Base-by-base conservation (phyloP, 768 basidiomycete genomes). In the Pholiota molesta region DNA sequence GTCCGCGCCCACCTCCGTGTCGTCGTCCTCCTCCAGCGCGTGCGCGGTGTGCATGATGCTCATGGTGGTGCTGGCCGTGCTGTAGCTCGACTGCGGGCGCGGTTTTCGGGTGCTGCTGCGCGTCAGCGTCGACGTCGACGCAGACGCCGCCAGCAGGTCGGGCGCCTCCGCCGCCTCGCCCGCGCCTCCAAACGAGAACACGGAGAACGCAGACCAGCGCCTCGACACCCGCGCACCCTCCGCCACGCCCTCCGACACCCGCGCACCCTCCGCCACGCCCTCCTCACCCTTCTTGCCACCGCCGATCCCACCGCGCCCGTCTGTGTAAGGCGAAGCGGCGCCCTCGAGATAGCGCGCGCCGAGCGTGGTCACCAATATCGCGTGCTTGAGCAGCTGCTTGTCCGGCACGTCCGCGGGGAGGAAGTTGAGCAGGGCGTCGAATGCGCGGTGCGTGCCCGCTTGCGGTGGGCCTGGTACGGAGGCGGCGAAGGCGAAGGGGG, bases 381-480 rank as follows among this genome's bases (percentile, higher is more conserved):
- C 74, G 60, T 79, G 74, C 57, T 81, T 81, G 5, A 82, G 66
- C 5, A 81, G 67, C 11, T 73, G 73, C 62, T 80, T 81, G 40
- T 83, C 82, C 0, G 75, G 72, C 1, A 78, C 59, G 17, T 60
- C 60, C 4, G 71, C 37, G 0, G 81, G 79, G n/a, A 83, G 70
- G 64, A 81, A 82, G 52, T 79, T 80, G 62, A 83, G 60, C 16
- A 83, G 64, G 9, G 78, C 78, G 59, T 80, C 79, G 60, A 83
- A 82, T 0, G 73, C 66, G 39, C 73, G n/a, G n/a, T n/a, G 28
- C 10, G 52, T 17, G 55, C 29, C 59, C 54, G 0, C 1, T 9
- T 31, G 31, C 31, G 31, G 31, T 5, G 4, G 6, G 6, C 28
- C 37, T 42, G 28, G 21, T 23, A 14, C 33, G 2, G 23, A 47